phyloP scores from a whole-genome alignment of 208 protist genomes.

The Leishmania aethiopica region DNA sequence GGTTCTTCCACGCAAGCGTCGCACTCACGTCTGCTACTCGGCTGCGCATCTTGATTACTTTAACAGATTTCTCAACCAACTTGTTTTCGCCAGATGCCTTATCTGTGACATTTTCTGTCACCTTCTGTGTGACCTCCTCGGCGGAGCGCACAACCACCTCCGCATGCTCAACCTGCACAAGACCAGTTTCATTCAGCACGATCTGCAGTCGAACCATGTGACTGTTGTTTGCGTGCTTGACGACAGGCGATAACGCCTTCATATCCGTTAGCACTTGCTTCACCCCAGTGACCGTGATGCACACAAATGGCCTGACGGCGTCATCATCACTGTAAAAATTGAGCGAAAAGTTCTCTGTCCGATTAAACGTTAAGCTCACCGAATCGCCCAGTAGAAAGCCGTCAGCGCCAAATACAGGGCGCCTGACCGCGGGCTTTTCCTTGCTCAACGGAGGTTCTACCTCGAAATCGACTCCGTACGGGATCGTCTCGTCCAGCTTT shows the following conservation, averaged over 20 bases:
- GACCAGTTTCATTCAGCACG: conserved; percentile 64
- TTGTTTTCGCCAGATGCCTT: conserved; percentile 23
- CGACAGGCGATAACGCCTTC: conserved; percentile 34
- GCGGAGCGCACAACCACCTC: conserved; percentile 65
- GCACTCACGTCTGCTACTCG: conserved; percentile 27
- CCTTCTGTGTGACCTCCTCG: conserved; percentile 48
- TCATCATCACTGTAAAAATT: conserved; percentile 37
- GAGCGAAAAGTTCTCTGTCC: conserved; percentile 76
- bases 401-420: conserved; percentile 16
- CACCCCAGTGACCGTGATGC: conserved; percentile 54
- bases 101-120: conserved; percentile 35
- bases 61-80: conserved; percentile 21
- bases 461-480: conserved; percentile 56
- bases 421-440: conserved; percentile 18
- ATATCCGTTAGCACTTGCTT: conserved; percentile 47
- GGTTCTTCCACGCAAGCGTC: conserved; percentile 44
- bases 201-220: conserved; percentile 85
- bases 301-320: conserved; percentile 32
- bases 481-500: conserved; percentile 58
- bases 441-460: conserved; percentile 38
- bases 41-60: conserved; percentile 45
- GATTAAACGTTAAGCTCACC: conserved; percentile 73
- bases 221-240: conserved; percentile 74
- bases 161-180: conserved; percentile 70
- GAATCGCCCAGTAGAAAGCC: conserved; percentile 39